Base-by-base conservation (phyloP, 768 basidiomycete genomes). In the Rickenella mellea region DNA sequence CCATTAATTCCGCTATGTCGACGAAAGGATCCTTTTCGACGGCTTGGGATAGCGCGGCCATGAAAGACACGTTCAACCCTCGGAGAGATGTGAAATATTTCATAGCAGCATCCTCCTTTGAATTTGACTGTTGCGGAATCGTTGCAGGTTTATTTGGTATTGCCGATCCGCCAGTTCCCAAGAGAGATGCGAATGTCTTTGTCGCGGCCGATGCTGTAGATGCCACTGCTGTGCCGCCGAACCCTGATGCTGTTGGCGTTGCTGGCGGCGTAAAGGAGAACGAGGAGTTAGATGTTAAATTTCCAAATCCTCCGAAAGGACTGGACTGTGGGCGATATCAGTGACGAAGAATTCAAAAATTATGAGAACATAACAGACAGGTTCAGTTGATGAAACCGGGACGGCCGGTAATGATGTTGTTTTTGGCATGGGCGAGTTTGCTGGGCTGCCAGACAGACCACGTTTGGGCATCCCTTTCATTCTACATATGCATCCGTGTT, bases 31-130 rank as follows among this genome's bases (percentile, higher is more conserved):
- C 83, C 12, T 70, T 63, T 38, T 81, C 74, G 17, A 83, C 64
- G 17, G 74, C 71, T 45, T 72, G 70, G 24, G 72, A 65, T 41
- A 84, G 56, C 11, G 73, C 69, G n/a, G 70, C 63, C 19, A 82
- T 55, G 46, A 87, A 65, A 2, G 81, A 83, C 26, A 71, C 59
- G 52, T 88, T 88, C 30, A 88, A 68, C 11, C 83, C 84, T 27
- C 85, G 78, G n/a, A 88, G 69, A 20, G 76, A 73, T 29, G 64
- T 73, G 61, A 76, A 85, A 54, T 80, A 85, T 40, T 74, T 73
- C 12, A 75, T 50, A 27, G 69, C 66, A 20, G 52, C 52, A 27
- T 59, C 54, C 49, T 62, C 48, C 48, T 49, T 42, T 48, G 32
- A 15, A 43, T 46, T 24, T 40, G 55, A 41, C 5, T 52, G 37